Evolutionary conservation across 1,284 basidiomycete species (phyloP).

Genomic region (Schizopora paradoxa): DNA sequence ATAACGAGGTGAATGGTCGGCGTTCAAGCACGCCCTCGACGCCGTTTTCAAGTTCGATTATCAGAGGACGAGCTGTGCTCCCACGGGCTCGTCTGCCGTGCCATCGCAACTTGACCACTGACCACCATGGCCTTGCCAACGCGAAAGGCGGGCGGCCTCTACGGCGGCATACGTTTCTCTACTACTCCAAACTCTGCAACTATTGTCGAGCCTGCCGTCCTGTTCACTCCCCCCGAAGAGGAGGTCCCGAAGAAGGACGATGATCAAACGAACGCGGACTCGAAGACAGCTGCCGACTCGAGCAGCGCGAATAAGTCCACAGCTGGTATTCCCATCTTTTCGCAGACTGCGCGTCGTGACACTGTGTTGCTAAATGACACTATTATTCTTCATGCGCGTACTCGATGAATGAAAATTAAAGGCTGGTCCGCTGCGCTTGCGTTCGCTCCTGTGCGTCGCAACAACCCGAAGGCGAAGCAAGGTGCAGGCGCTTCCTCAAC

Average conservation of each 20-base stretch:
- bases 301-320: conserved; percentile 53
- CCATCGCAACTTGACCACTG: neutral
- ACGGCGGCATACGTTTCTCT: conserved; percentile 78
- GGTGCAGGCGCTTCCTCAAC: conserved; percentile 48
- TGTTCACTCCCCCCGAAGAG: neutral
- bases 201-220: conserved; percentile 14
- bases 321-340: conserved; percentile 68
- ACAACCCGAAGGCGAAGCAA: conserved; percentile 39
- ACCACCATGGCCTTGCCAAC: conserved; percentile 13
- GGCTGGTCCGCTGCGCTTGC: conserved; percentile 85
- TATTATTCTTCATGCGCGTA: no score
- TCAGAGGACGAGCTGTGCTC: no score
- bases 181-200: conserved; percentile 47
- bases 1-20: no score
- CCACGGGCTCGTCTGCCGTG: no score
- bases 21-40: no score
- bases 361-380: no score
- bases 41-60: no score
- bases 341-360: conserved; percentile 38
- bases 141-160: conserved; percentile 68
- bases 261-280: neutral
- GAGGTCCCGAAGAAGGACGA: conserved; percentile 5
- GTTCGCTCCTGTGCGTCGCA: conserved; percentile 67
- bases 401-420: conserved; percentile 32
- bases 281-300: neutral